Evolutionary conservation across 108 stramenopile genomes (phyloP).

Genomic region (Mayamaea pseudoterrestris): DNA sequence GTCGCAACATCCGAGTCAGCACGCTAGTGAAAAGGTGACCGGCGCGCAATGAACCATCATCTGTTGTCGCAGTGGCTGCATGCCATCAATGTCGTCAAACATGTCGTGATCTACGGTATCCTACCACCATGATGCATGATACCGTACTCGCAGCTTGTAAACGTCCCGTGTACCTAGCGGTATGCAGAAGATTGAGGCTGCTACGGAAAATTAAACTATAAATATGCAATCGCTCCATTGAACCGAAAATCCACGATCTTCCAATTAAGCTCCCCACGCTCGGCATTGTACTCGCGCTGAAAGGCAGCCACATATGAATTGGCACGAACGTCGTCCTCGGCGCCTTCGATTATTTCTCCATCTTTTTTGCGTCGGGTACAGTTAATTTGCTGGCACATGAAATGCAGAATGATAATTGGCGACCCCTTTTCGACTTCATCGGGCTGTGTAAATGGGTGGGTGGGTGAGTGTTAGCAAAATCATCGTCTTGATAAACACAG

Average conservation of each 20-base stretch:
- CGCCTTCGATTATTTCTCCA: conserved; percentile 86
- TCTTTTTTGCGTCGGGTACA: conserved; percentile 87
- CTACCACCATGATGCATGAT: no score
- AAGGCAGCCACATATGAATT: conserved; percentile 94
- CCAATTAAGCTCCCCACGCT: conserved; percentile 83
- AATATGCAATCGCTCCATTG: conserved; percentile 46
- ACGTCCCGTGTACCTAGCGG: no score
- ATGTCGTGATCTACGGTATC: no score
- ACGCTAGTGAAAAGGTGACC: no score
- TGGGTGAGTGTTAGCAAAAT: background rate
- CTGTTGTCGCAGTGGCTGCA: no score
- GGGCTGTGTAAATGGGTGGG: conserved; percentile 10
- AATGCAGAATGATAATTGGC: conserved; percentile 86
- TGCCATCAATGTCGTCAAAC: no score
- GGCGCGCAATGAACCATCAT: no score
- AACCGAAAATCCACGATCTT: conserved; percentile 75
- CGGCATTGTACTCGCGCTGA: conserved; percentile 91
- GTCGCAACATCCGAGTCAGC: no score
- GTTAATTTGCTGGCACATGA: conserved; percentile 99
- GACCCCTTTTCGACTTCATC: conserved; percentile 80
- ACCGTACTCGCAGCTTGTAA: no score
- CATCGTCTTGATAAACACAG: conserved; percentile 2
- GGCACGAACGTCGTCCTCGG: conserved; percentile 83
- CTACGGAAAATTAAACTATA: no score
- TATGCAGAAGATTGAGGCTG: no score